A percentile compares a stretch with the other conserved stretches of the same genome.
Conservation (phyloP, 345 rosid species). For the Combretum micranthum region DNA sequence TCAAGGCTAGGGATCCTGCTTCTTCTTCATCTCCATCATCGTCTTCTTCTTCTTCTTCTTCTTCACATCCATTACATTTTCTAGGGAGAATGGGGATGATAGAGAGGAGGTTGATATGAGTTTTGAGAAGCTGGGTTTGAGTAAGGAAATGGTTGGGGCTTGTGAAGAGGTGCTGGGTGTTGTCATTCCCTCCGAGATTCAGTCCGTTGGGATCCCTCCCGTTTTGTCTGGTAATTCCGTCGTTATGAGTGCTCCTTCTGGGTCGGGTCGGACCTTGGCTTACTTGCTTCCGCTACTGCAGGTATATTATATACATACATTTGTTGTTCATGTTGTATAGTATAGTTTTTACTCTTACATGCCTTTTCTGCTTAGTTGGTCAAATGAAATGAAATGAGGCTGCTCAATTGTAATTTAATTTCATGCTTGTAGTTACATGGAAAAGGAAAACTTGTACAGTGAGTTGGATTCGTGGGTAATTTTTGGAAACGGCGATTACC, state of each 20-base stretch:
- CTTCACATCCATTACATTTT: too few relatives aligned
- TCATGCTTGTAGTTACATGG: too few relatives aligned
- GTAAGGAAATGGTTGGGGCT: constrained; percentile 68
- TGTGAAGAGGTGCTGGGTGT: constrained; percentile 53
- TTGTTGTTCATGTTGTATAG: neutral
- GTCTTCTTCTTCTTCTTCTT: neutral
- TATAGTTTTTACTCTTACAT: neutral
- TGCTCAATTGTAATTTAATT: too few relatives aligned
- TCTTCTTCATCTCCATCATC: too few relatives aligned
- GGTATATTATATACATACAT: constrained; percentile 38
- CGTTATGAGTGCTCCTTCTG: constrained; percentile 80
- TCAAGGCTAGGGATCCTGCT: constrained; percentile 31
- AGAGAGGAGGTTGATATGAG: constrained; percentile 27
- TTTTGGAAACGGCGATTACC: too few relatives aligned
- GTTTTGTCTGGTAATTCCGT: constrained; percentile 63
- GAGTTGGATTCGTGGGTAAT: too few relatives aligned
- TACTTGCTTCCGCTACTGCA: constrained; percentile 83
- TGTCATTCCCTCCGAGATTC: constrained; percentile 85
- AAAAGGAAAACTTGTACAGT: too few relatives aligned
- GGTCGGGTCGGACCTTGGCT: constrained; percentile 82
- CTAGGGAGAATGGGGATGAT: constrained; percentile 8
- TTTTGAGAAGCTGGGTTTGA: constrained; percentile 70
- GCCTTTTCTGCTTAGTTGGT: too few relatives aligned
- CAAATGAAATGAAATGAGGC: too few relatives aligned
- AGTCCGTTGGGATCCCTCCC: constrained; percentile 74